A percentile compares a stretch with the other conserved stretches of the same genome.
Evolutionary conservation across 495 filamentous ascomycete genomes (phyloP).

Genomic region (Podospora pseudopauciseta): DNA sequence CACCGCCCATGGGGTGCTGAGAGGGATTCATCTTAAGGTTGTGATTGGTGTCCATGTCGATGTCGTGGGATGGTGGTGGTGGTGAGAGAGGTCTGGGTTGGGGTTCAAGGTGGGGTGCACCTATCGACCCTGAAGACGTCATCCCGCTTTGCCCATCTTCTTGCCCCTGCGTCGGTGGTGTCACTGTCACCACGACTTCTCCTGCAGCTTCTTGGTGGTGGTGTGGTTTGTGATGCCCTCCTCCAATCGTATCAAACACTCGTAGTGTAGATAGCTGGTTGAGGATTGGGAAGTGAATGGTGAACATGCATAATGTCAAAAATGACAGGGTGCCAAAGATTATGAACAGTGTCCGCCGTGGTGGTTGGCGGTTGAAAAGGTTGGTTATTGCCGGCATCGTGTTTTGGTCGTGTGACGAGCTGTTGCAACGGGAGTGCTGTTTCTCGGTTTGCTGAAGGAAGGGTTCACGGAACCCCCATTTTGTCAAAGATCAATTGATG

Average conservation of each 20-base stretch:
- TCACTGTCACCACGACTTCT: background rate
- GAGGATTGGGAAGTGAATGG: constrained; percentile 7
- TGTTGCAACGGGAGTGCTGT: background rate
- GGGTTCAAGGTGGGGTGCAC: background rate
- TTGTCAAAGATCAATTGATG: background rate
- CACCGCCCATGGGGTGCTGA: background rate
- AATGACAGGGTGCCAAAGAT: constrained; percentile 12
- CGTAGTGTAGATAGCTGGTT: background rate
- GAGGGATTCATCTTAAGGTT: constrained; percentile 1
- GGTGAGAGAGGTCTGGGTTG: background rate
- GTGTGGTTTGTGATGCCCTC: constrained; percentile 1
- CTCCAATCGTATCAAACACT: background rate
- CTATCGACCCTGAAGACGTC: background rate
- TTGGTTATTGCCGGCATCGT: background rate
- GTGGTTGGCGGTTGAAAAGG: constrained; percentile 1
- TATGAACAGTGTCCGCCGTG: background rate
- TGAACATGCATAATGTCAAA: constrained; percentile 14
- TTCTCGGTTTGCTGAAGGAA: background rate
- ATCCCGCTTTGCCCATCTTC: background rate
- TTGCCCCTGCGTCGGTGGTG: background rate
- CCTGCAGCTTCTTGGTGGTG: background rate
- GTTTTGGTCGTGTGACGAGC: background rate
- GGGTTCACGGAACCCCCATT: constrained; percentile 8
- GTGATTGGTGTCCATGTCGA: background rate
- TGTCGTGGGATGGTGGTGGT: background rate